phyloP scores from a whole-genome alignment of 345 rosid species.

The Eucalyptus marginata region DNA sequence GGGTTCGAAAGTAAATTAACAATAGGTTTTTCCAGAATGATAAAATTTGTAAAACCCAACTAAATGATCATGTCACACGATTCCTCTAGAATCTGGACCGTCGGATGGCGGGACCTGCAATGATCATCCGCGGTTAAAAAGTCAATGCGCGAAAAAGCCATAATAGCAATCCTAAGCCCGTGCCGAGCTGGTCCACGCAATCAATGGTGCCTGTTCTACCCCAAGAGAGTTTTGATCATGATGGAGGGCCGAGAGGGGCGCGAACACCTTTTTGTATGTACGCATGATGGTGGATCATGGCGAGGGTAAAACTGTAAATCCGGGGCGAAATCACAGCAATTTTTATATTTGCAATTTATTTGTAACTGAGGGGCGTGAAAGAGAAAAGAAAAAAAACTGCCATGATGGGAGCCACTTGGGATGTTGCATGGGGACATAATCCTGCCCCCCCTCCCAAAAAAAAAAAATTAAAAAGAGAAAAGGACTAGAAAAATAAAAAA shows the following conservation, averaged over 20 bases:
- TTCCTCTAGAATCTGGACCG: neutral
- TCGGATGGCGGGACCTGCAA: neutral
- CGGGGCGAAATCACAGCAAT: neutral
- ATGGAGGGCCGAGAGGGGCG: neutral
- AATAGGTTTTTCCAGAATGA: neutral
- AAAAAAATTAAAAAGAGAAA: neutral
- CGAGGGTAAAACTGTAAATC: neutral
- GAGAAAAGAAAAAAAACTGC: neutral
- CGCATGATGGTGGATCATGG: neutral
- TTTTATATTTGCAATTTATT: neutral
- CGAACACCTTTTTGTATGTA: neutral
- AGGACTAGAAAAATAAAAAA: neutral
- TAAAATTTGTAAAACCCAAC: neutral
- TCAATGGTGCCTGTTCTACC: neutral
- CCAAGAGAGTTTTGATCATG: neutral
- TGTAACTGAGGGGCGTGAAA: neutral
- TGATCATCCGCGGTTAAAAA: neutral
- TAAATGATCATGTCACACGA: neutral
- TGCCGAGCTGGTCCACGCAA: neutral
- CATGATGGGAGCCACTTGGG: neutral
- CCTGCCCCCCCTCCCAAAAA: neutral
- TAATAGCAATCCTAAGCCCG: neutral
- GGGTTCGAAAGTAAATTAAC: neutral
- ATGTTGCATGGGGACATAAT: neutral
- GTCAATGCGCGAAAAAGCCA: neutral